Evolutionary conservation across 2,329 filamentous ascomycete species (phyloP).

Genomic region (Tolypocladium nubicola): DNA sequence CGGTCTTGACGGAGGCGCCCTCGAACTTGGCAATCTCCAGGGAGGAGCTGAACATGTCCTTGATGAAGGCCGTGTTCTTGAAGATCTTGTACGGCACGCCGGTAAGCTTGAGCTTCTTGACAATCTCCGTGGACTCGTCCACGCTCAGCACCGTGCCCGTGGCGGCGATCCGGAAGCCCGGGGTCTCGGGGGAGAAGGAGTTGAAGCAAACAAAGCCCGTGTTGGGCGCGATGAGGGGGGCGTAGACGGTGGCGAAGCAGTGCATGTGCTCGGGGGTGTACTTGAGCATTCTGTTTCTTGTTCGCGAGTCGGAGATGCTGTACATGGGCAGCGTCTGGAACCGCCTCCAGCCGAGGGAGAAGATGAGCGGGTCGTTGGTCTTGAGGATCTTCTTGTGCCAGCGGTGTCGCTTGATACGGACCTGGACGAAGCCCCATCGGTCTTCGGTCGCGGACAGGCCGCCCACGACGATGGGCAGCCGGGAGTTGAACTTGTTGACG

Average conservation of each 20-base stretch:
- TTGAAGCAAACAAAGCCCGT: slow-evolving; percentile 94
- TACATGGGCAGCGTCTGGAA: slow-evolving; percentile 92
- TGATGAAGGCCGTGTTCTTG: slow-evolving; percentile 98
- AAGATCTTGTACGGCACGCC: slow-evolving; percentile 94
- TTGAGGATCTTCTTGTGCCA: slow-evolving; percentile 99
- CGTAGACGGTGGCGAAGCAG: slow-evolving; percentile 93
- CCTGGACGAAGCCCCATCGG: slow-evolving; percentile 88
- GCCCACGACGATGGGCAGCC: slow-evolving; percentile 76
- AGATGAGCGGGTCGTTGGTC: slow-evolving; percentile 93
- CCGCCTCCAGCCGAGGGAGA: slow-evolving; percentile 90
- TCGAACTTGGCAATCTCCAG: slow-evolving; percentile 98
- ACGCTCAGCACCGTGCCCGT: slow-evolving; percentile 90
- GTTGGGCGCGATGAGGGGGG: slow-evolving; percentile 88
- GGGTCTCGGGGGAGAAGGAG: slow-evolving; percentile 71
- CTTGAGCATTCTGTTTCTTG: slow-evolving; percentile 94
- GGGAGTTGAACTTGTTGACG: slow-evolving; percentile 67
- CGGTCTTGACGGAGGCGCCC: slow-evolving; percentile 88
- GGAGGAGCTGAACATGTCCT: slow-evolving; percentile 91
- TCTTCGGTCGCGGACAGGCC: slow-evolving; percentile 92
- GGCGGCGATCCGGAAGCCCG: slow-evolving; percentile 88
- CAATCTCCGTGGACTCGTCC: slow-evolving; percentile 91
- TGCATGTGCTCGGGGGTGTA: slow-evolving; percentile 99
- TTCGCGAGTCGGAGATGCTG: slow-evolving; percentile 88
- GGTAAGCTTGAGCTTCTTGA: slow-evolving; percentile 98
- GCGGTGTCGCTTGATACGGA: slow-evolving; percentile 91